phyloP scores from a whole-genome alignment of 2,329 filamentous ascomycete genomes.

The Trichophyton mentagrophytes region DNA sequence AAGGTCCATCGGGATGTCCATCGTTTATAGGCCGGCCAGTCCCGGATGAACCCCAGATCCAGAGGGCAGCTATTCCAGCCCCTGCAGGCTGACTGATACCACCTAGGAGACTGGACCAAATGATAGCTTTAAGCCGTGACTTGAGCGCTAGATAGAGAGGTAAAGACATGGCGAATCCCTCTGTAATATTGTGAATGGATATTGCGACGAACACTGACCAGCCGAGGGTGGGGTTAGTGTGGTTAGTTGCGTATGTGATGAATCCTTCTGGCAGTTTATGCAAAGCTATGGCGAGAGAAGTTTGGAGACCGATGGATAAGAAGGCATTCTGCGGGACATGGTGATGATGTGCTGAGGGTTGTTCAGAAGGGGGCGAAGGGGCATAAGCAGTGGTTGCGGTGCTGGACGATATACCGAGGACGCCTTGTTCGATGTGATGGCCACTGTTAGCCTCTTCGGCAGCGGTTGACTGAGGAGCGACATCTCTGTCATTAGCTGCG shows the following conservation, averaged over 20 bases:
- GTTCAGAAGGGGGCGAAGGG: conserved; percentile 18
- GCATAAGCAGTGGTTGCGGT: conserved; percentile 5
- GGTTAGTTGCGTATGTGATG: conserved; percentile 93
- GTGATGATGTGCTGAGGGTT: conserved; percentile 57
- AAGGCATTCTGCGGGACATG: conserved; percentile 93
- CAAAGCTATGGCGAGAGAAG: conserved; percentile 82
- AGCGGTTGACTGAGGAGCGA: background rate
- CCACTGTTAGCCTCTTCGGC: background rate
- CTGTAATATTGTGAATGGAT: conserved; percentile 96
- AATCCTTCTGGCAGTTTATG: conserved; percentile 86
- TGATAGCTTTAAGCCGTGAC: conserved; percentile 66
- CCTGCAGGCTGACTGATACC: conserved; percentile 79
- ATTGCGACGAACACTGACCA: conserved; percentile 89
- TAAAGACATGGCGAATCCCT: conserved; percentile 87
- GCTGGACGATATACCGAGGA: background rate
- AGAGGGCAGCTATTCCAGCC: conserved; percentile 68
- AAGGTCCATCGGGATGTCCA: conserved; percentile 25
- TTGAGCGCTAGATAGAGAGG: conserved; percentile 84
- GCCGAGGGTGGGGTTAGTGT: conserved; percentile 78
- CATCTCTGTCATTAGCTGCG: background rate
- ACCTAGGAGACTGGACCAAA: conserved; percentile 71
- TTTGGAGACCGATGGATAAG: conserved; percentile 88
- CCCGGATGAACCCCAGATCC: conserved; percentile 61
- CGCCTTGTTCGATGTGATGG: background rate
- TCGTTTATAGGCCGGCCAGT: conserved; percentile 17